These are phyloP conservation scores for Neurospora sp. DNA, from an alignment of 495 filamentous ascomycete genomes.

Conservation along the genomic window DNA sequence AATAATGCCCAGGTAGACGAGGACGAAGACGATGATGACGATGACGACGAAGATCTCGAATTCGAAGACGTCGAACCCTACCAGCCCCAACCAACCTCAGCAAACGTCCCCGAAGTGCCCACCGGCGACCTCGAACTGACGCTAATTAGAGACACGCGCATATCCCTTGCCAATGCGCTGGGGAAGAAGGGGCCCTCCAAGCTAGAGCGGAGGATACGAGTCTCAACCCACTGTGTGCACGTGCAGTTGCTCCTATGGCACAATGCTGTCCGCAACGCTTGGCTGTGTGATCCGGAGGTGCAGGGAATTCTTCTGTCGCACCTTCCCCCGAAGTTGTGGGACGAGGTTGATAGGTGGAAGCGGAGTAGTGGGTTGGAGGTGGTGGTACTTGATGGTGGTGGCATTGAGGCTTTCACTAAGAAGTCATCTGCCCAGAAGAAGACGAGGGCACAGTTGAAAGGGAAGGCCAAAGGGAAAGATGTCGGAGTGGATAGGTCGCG, in stretches of 20 bases:
- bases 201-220: slow-evolving; percentile 66
- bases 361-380: slow-evolving; percentile 51
- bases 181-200: slow-evolving; percentile 83
- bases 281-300: slow-evolving; percentile 69
- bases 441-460: slow-evolving; percentile 18
- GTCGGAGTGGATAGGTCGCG: slow-evolving; percentile 38
- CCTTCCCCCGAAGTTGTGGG: slow-evolving; percentile 51
- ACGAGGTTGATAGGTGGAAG: slow-evolving; percentile 69
- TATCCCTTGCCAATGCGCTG: slow-evolving; percentile 45
- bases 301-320: slow-evolving; percentile 69
- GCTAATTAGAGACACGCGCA: slow-evolving; percentile 47
- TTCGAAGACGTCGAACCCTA: slow-evolving; percentile 73
- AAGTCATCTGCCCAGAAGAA: slow-evolving; percentile 1
- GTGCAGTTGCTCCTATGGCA: slow-evolving; percentile 84
- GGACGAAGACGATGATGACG: slow-evolving; percentile 41
- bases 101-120: slow-evolving; percentile 8
- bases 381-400: slow-evolving; percentile 24
- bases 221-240: slow-evolving; percentile 76
- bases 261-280: slow-evolving; percentile 76
- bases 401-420: slow-evolving; percentile 9
- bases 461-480: slow-evolving; percentile 26
- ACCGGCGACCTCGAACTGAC: slow-evolving; percentile 67
- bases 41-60: slow-evolving; percentile 59
- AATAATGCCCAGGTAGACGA: background rate
- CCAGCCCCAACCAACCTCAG: slow-evolving; percentile 16